These are phyloP conservation scores for Paradendryphiella salina DNA, from an alignment of 2,329 filamentous ascomycete species.

Conservation along the genomic window DNA sequence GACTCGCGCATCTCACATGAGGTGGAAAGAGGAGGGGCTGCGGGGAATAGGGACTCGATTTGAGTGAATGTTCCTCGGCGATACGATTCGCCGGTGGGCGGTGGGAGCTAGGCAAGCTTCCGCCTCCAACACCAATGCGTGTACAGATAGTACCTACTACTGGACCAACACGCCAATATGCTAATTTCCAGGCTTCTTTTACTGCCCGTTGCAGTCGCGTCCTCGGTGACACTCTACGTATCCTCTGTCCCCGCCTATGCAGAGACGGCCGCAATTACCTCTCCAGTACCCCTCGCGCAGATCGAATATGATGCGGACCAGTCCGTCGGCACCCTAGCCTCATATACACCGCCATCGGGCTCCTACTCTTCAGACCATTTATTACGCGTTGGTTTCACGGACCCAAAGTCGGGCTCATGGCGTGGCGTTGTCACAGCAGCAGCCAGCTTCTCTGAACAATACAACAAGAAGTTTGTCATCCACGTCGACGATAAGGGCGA, in stretches of 20 bases:
- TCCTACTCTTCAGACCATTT: slow-evolving; percentile 45
- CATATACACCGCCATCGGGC: slow-evolving; percentile 44
- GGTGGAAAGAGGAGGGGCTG: background rate
- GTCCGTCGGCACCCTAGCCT: slow-evolving; percentile 40
- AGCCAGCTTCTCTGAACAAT: slow-evolving; percentile 48
- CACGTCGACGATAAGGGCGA: slow-evolving; percentile 51
- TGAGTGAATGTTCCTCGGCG: slow-evolving; percentile 17
- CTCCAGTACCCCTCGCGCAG: slow-evolving; percentile 49
- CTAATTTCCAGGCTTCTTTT: slow-evolving; percentile 42
- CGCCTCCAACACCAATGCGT: slow-evolving; percentile 9
- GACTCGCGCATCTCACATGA: background rate
- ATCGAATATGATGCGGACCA: slow-evolving; percentile 49
- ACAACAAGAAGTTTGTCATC: slow-evolving; percentile 51
- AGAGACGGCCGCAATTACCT: slow-evolving; percentile 48
- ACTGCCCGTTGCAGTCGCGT: slow-evolving; percentile 46
- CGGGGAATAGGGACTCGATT: slow-evolving; percentile 2
- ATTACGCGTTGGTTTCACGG: slow-evolving; percentile 51
- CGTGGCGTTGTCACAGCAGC: slow-evolving; percentile 53
- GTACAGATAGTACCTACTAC: slow-evolving; percentile 5
- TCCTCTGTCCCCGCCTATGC: slow-evolving; percentile 81
- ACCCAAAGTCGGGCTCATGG: slow-evolving; percentile 46
- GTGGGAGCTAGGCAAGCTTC: slow-evolving; percentile 13
- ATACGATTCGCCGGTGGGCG: slow-evolving; percentile 21
- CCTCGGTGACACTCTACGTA: slow-evolving; percentile 46
- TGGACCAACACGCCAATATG: slow-evolving; percentile 36